phyloP scores from a whole-genome alignment of 495 filamentous ascomycete genomes.

The Penicillium antarcticum region DNA sequence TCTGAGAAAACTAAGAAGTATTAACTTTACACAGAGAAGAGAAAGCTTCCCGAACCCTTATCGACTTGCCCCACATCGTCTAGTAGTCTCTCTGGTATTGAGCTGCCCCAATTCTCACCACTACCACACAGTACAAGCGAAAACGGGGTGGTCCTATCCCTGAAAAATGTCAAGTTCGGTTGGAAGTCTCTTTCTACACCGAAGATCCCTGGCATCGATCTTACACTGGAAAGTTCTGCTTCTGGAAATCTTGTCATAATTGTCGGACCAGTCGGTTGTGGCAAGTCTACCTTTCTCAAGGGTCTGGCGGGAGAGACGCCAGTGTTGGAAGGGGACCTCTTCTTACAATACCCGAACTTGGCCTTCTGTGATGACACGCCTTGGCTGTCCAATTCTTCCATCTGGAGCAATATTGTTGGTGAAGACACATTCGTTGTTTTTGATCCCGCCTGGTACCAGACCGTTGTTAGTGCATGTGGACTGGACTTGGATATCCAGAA shows the following conservation, averaged over 20 bases:
- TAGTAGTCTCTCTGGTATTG: not conserved
- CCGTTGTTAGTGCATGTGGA: constrained; percentile 36
- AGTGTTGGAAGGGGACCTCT: constrained; percentile 8
- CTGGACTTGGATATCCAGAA: constrained; percentile 31
- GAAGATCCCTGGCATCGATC: constrained; percentile 2
- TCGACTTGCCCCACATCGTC: not conserved
- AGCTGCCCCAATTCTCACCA: not conserved
- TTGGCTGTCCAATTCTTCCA: constrained; percentile 40
- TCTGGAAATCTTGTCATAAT: constrained; percentile 21
- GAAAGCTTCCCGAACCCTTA: not conserved
- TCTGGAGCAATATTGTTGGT: constrained; percentile 35
- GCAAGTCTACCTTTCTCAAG: constrained; percentile 41
- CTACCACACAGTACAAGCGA: not conserved
- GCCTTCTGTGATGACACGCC: constrained; percentile 39
- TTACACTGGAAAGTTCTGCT: not conserved
- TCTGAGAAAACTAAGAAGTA: too few species aligned
- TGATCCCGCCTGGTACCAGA: constrained; percentile 39
- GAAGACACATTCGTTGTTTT: constrained; percentile 11
- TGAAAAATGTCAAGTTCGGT: constrained; percentile 16
- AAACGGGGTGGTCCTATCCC: constrained; percentile 2
- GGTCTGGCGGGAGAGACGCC: constrained; percentile 19
- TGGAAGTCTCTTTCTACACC: constrained; percentile 7
- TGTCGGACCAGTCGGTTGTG: constrained; percentile 39
- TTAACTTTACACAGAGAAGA: constrained; percentile 7
- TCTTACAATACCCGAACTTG: constrained; percentile 21